Percentiles rank a stretch among this genome's conserved stretches.
Evolutionary conservation across 2,329 filamentous ascomycete genomes (phyloP).

Genomic region (Emmonsiellopsis sp.): DNA sequence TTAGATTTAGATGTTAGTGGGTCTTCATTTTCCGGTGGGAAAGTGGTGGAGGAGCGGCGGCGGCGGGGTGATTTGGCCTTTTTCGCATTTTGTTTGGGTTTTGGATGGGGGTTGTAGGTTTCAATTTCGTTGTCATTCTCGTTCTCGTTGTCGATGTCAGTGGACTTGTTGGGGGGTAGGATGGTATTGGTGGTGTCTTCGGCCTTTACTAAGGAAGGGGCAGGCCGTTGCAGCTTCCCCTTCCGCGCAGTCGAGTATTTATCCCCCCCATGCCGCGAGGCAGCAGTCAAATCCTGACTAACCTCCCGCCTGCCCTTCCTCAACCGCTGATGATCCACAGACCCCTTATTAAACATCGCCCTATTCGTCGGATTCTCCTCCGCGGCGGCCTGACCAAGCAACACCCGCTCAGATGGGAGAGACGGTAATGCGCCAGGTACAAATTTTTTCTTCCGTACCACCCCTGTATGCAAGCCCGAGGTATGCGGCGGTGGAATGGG

Average conservation of each 20-base stretch:
- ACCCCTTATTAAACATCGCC: neutral
- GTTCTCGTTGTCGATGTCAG: too few species aligned
- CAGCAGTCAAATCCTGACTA: too few species aligned
- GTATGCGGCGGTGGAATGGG: constrained; percentile 13
- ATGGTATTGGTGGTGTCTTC: too few species aligned
- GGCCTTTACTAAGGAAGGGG: too few species aligned
- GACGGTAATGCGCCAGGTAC: constrained; percentile 34
- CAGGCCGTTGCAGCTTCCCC: too few species aligned
- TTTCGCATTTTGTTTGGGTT: too few species aligned
- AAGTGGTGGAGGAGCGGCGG: neutral
- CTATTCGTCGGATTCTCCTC: constrained; percentile 1
- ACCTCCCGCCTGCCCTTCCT: neutral
- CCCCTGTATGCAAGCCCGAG: constrained; percentile 10
- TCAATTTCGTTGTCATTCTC: too few species aligned
- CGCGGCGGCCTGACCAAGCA: constrained; percentile 23
- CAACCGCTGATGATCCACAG: neutral
- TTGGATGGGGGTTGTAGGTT: too few species aligned
- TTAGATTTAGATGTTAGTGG: constrained; percentile 10
- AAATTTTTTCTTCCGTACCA: constrained; percentile 24
- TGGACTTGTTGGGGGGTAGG: too few species aligned
- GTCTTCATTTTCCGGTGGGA: constrained; percentile 8
- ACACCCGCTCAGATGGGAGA: constrained; percentile 37
- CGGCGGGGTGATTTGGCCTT: neutral
- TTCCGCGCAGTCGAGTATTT: too few species aligned
- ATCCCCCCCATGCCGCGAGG: too few species aligned